Evolutionary conservation across 352 stramenopile species (phyloP).

Genomic region (Hyaloperonospora arabidopsidis): DNA sequence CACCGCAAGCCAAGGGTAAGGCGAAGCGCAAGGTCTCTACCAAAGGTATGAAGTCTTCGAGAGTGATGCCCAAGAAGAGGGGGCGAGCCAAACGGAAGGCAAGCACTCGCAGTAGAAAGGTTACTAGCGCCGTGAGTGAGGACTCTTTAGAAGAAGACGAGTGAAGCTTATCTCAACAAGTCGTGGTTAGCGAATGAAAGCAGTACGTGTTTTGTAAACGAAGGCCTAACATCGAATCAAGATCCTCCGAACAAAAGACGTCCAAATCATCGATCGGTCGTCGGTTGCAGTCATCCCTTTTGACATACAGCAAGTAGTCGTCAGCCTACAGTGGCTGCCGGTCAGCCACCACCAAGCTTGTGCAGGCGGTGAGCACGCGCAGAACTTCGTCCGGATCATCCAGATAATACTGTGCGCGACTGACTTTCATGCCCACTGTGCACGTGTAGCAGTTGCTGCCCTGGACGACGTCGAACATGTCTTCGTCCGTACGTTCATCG

Average conservation of each 20-base stretch:
- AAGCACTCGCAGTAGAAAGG: constrained; percentile 21
- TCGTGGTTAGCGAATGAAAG: too few species aligned
- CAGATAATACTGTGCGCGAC: constrained; percentile 75
- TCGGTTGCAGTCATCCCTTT: neutral
- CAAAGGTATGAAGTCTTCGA: constrained; percentile 21
- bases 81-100: constrained; percentile 23
- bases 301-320: constrained; percentile 11
- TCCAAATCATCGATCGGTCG: neutral
- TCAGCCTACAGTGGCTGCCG: constrained; percentile 26
- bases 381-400: constrained; percentile 75
- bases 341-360: constrained; percentile 37
- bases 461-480: constrained; percentile 88
- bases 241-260: neutral
- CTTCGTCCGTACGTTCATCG: constrained; percentile 83
- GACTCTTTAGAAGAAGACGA: constrained; percentile 24
- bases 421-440: constrained; percentile 84
- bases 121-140: constrained; percentile 17
- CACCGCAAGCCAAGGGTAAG: constrained; percentile 29
- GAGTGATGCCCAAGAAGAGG: constrained; percentile 24
- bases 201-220: constrained; percentile 2
- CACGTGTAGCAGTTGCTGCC: constrained; percentile 85
- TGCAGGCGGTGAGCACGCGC: constrained; percentile 65
- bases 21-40: constrained; percentile 19
- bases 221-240: neutral
- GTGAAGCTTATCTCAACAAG: too few species aligned